A percentile compares a stretch with the other conserved stretches of the same genome.
Conservation (phyloP, 805 yeast species). For the Danielia oregonensis region DNA sequence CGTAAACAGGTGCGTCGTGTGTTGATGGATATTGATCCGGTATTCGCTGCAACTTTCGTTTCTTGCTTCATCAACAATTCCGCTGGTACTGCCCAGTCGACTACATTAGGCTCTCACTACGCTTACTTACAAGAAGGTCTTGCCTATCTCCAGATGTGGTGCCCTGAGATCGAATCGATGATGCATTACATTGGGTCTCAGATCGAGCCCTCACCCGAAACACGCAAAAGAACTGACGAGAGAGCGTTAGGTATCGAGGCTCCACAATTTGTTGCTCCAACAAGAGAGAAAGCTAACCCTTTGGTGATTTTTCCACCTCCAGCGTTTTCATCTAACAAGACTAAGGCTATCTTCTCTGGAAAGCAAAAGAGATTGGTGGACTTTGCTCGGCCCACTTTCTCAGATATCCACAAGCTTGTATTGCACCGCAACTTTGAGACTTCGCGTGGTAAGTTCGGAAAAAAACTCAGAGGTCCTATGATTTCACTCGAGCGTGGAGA, state of each 20-base stretch:
- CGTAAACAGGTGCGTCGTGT: conserved; percentile 13
- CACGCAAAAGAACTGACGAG: conserved; percentile 7
- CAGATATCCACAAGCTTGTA: conserved; percentile 15
- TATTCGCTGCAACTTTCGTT: conserved; percentile 28
- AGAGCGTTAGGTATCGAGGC: conserved; percentile 3
- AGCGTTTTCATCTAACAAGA: conserved; percentile 20
- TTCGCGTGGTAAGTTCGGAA: conserved; percentile 21
- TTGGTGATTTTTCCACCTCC: conserved; percentile 29
- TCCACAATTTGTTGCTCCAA: too few species aligned
- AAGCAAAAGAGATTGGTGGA: conserved; percentile 27
- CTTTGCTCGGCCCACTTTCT: conserved; percentile 23
- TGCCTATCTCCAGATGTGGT: conserved; percentile 28
- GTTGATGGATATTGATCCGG: conserved; percentile 29
- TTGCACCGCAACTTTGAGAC: conserved; percentile 13
- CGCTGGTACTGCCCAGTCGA: conserved; percentile 24
- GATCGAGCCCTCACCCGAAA: conserved; percentile 1
- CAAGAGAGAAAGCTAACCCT: conserved; percentile 23
- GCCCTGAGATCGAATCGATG: conserved; percentile 28
- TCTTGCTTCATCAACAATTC: conserved; percentile 24
- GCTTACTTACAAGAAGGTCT: conserved; percentile 28
- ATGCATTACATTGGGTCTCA: conserved; percentile 9
- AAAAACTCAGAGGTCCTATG: conserved; percentile 3
- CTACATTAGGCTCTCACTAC: conserved; percentile 26
- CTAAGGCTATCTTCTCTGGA: conserved; percentile 23
- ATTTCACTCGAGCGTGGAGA: neutral